phyloP scores from a whole-genome alignment of 2,329 filamentous ascomycete genomes.

The Cylindrodendrum hubeiense region DNA sequence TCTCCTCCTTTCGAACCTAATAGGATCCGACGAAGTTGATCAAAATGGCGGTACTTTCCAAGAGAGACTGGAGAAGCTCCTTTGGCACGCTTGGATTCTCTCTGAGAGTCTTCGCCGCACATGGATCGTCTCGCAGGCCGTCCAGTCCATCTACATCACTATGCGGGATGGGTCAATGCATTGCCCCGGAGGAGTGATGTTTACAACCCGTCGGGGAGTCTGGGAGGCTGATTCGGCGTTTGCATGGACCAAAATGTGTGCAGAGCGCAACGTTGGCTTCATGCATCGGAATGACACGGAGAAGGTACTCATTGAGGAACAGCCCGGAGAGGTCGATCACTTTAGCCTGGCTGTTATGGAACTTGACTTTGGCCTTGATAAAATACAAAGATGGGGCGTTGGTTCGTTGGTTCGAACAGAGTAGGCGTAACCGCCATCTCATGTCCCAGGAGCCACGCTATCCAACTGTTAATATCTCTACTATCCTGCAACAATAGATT shows the following conservation, averaged over 20 bases:
- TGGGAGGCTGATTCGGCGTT: slow-evolving; percentile 43
- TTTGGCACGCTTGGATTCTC: slow-evolving; percentile 47
- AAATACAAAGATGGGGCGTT: slow-evolving; percentile 21
- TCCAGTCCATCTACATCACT: slow-evolving; percentile 34
- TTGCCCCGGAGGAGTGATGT: slow-evolving; percentile 29
- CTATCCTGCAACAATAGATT: too few relatives aligned
- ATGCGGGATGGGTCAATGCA: slow-evolving; percentile 4
- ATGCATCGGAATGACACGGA: slow-evolving; percentile 30
- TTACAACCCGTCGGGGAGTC: slow-evolving; percentile 43
- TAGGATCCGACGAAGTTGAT: background rate
- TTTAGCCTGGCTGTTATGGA: slow-evolving; percentile 30
- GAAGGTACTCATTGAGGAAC: slow-evolving; percentile 1
- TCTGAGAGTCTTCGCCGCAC: slow-evolving; percentile 46
- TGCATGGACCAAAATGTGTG: slow-evolving; percentile 36
- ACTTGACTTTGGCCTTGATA: slow-evolving; percentile 26
- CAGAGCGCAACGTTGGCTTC: slow-evolving; percentile 31
- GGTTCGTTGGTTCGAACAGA: background rate
- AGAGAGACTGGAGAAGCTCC: slow-evolving; percentile 17
- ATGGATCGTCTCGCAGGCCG: slow-evolving; percentile 36
- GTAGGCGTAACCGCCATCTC: background rate
- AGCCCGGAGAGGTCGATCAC: slow-evolving; percentile 14
- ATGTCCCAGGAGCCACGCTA: too few relatives aligned
- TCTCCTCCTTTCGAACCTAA: slow-evolving; percentile 15
- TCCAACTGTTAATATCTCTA: too few relatives aligned
- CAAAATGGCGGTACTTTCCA: background rate